Percentiles rank a stretch among this genome's conserved stretches.
phyloP scores from a whole-genome alignment of 768 basidiomycete genomes.

The Lyophyllum shimeji region DNA sequence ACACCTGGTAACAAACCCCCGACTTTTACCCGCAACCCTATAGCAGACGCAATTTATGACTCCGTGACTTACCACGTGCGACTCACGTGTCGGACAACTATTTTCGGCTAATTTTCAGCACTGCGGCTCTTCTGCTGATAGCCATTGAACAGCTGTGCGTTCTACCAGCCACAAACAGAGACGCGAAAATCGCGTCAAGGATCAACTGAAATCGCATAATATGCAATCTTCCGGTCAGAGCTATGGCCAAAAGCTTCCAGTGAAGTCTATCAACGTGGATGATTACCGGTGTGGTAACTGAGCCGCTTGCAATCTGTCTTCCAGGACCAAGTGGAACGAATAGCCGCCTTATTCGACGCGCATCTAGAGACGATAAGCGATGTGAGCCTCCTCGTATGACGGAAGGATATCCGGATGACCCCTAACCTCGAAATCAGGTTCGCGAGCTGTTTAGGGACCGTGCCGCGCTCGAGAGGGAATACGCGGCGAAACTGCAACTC shows the following conservation, averaged over 20 bases:
- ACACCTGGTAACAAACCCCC: background rate
- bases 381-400: constrained; percentile 37
- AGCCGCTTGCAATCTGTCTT: constrained; percentile 6
- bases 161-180: background rate
- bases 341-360: constrained; percentile 55
- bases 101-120: too few relatives aligned
- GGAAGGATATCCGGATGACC: background rate
- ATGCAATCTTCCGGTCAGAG: constrained; percentile 26
- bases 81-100: too few relatives aligned
- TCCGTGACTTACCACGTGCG: too few relatives aligned
- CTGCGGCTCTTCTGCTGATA: too few relatives aligned
- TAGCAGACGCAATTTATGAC: too few relatives aligned
- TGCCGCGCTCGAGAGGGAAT: constrained; percentile 73
- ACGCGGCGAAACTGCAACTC: constrained; percentile 67
- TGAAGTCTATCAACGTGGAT: constrained; percentile 27
- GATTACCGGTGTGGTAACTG: background rate
- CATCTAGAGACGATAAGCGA: constrained; percentile 67
- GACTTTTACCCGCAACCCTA: too few relatives aligned
- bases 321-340: constrained; percentile 74
- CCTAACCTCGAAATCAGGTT: constrained; percentile 42
- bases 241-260: constrained; percentile 57
- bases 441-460: constrained; percentile 72
- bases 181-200: background rate
- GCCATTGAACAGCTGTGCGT: too few relatives aligned
- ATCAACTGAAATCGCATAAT: background rate